Conservation (phyloP, 305 asterid species). For the Nicotiana rustica region DNA sequence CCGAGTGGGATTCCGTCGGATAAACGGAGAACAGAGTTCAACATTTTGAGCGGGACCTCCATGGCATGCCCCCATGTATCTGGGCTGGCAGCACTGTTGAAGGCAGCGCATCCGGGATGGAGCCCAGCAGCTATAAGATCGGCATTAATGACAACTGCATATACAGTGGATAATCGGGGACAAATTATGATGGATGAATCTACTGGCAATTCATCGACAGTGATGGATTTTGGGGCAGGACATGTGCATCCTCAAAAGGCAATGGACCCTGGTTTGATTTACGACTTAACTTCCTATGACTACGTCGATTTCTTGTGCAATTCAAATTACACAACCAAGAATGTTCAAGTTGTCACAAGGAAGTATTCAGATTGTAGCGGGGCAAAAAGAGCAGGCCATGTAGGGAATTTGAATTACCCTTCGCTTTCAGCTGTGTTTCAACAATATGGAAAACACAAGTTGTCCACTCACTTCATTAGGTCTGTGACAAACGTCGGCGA, state of each 20-base stretch:
- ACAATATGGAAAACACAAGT: slow-evolving; percentile 66
- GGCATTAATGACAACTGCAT: slow-evolving; percentile 93
- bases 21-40: slow-evolving; percentile 72
- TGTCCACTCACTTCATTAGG: slow-evolving; percentile 86
- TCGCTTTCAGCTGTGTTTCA: slow-evolving; percentile 75
- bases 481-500: slow-evolving; percentile 79
- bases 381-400: slow-evolving; percentile 81
- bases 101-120: slow-evolving; percentile 96
- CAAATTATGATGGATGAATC: slow-evolving; percentile 77
- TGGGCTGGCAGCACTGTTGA: slow-evolving; percentile 79
- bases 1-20: slow-evolving; percentile 80
- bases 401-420: slow-evolving; percentile 85
- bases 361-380: slow-evolving; percentile 63
- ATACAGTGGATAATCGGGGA: slow-evolving; percentile 70
- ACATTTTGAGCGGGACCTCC: slow-evolving; percentile 85
- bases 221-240: slow-evolving; percentile 89
- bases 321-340: slow-evolving; percentile 72
- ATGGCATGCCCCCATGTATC: slow-evolving; percentile 98
- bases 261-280: slow-evolving; percentile 87
- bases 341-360: slow-evolving; percentile 61
- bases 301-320: slow-evolving; percentile 83
- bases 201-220: slow-evolving; percentile 75
- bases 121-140: slow-evolving; percentile 91
- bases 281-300: slow-evolving; percentile 70
- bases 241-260: slow-evolving; percentile 92